Base-by-base conservation (phyloP, 2,329 filamentous ascomycete species). In the Huntiella moniliformis region DNA sequence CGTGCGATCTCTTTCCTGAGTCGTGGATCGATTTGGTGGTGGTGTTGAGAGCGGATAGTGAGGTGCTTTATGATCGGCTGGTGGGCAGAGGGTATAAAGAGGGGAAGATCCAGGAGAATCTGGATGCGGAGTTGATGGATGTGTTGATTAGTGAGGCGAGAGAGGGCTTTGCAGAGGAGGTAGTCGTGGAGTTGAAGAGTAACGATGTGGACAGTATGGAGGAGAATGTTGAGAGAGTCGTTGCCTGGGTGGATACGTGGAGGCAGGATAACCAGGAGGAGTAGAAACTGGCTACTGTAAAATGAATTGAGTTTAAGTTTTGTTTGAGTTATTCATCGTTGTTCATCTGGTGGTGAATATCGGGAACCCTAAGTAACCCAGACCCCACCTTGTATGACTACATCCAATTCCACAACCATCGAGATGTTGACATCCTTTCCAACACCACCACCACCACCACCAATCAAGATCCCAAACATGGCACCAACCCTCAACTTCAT, bases 91-190 rank as follows among this genome's bases (percentile, higher is more conserved):
- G 84, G 51, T 95, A 95, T 60, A 70, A 74, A 51, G 83, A 91
- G 57, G 70, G 73, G 51, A 98, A 98, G 61, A 67, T 98, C 38
- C 83, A 96, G 60, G 91, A 96, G 61, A 98, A 98, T 58, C 67
- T 98, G 50, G 91, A 98, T 61, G 82, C 84, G 28, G 91, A 98
- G 65, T 96, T 98, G 58, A 96, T 98, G 79, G 82, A 94, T 57
- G 84, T 96, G 18, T 66, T 98, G 47, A 67, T 93, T 15, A 80
- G 94, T 54, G 91, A 98, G 65, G 91, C 91, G 31, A 70, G 77
- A 50, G 87, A 94, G 52, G 75, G 81, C 8, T 98, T 88, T 56
- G 82, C 84, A 45, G 75, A 82, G 60, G 77, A 91, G 57, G 83
- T 93, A 54, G 80, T 98, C 34, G 82, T 96, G 18, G 86, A 94